Percentiles rank a stretch among this genome's conserved stretches.
Conservation (phyloP, 345 rosid genomes). For the Anastatica hierochuntica region DNA sequence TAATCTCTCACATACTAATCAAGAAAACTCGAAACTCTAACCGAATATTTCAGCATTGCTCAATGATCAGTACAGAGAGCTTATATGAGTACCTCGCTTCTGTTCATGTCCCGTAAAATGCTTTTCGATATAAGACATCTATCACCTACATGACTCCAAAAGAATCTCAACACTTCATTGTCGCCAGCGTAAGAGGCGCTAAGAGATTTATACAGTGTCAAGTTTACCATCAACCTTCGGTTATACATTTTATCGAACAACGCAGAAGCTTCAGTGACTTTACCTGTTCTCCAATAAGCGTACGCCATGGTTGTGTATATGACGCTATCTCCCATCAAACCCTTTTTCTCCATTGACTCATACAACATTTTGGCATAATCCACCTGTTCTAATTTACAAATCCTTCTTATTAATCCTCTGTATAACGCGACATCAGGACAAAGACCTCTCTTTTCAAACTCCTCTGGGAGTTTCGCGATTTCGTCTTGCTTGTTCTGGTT, state of each 20-base stretch:
- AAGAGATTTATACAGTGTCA: slow-evolving; percentile 52
- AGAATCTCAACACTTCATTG: slow-evolving; percentile 35
- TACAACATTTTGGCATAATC: slow-evolving; percentile 48
- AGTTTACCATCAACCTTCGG: slow-evolving; percentile 59
- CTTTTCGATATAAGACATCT: slow-evolving; percentile 58
- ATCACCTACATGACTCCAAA: slow-evolving; percentile 65
- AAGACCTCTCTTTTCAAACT: slow-evolving; percentile 47
- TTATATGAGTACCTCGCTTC: too few relatives aligned
- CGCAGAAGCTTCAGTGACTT: slow-evolving; percentile 38
- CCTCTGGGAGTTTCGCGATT: slow-evolving; percentile 44
- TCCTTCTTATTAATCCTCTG: slow-evolving; percentile 80
- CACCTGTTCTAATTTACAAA: slow-evolving; percentile 57
- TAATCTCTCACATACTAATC: too few relatives aligned
- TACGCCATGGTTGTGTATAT: slow-evolving; percentile 58
- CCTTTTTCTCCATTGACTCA: slow-evolving; percentile 55
- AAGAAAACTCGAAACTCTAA: too few relatives aligned
- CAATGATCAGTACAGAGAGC: too few relatives aligned
- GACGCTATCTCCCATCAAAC: slow-evolving; percentile 61
- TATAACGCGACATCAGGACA: slow-evolving; percentile 48
- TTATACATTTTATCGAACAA: slow-evolving; percentile 64
- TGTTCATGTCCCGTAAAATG: slow-evolving; percentile 41
- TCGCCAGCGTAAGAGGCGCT: slow-evolving; percentile 58
- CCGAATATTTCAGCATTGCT: background rate
- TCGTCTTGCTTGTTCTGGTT: slow-evolving; percentile 40
- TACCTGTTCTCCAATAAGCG: slow-evolving; percentile 72